Conservation (phyloP, 148 eudicot genomes). For the Vaccinium vitisidaea region DNA sequence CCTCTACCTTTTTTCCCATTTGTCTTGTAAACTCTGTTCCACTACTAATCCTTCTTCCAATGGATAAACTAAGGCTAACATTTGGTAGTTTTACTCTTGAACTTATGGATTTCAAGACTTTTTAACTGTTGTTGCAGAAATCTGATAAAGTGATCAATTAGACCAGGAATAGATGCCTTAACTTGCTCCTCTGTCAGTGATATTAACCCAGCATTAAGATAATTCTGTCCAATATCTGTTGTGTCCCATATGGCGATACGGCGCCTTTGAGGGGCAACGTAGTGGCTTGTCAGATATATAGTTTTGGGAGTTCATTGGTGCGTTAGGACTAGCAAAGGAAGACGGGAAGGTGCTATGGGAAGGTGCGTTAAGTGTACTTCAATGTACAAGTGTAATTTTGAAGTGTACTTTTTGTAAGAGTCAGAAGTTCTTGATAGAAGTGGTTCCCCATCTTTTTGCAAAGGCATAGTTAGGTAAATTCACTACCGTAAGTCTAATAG, state of each 20-base stretch:
- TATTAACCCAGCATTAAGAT: conserved; percentile 29
- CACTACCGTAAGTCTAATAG: background rate
- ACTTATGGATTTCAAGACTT: background rate
- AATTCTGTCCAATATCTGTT: conserved; percentile 36
- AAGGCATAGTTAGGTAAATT: background rate
- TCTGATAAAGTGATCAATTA: conserved; percentile 23
- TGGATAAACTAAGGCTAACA: background rate
- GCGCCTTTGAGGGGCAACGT: too few relatives aligned
- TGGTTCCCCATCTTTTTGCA: background rate
- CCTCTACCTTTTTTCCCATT: background rate
- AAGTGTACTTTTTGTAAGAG: too few relatives aligned
- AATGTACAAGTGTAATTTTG: too few relatives aligned
- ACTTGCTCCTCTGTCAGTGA: conserved; percentile 27
- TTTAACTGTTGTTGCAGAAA: background rate
- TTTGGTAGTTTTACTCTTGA: background rate
- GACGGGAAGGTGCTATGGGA: too few relatives aligned
- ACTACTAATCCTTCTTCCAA: background rate
- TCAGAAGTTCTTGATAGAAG: background rate
- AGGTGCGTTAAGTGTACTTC: too few relatives aligned
- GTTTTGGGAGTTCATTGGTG: too few relatives aligned
- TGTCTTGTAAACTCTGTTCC: background rate
- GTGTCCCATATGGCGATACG: background rate
- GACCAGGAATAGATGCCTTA: conserved; percentile 23
- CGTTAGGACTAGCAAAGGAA: too few relatives aligned
- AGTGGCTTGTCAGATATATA: too few relatives aligned